Evolutionary conservation across 768 basidiomycete species (phyloP).

Genomic region (Amanita phalloides): DNA sequence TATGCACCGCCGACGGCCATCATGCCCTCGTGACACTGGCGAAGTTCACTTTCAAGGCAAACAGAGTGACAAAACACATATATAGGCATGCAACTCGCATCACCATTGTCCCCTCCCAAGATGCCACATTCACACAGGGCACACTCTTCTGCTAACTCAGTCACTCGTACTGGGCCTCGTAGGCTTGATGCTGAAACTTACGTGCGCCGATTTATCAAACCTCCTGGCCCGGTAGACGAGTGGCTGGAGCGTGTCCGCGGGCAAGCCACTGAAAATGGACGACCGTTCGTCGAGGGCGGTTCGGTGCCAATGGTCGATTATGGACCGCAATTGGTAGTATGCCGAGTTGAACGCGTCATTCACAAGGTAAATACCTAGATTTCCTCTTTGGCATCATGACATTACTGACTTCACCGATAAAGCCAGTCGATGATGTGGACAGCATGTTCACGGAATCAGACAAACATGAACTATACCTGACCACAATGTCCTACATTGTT

Average conservation of each 20-base stretch:
- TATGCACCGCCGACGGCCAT: background rate
- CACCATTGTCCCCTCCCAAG: background rate
- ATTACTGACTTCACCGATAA: background rate
- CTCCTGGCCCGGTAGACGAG: background rate
- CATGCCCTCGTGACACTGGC: too few species aligned
- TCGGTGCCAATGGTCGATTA: background rate
- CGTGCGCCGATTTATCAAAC: background rate
- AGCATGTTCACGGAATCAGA: background rate
- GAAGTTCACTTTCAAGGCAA: background rate
- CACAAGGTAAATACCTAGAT: background rate
- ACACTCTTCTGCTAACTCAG: background rate
- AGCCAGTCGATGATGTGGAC: background rate
- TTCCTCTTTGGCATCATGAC: background rate
- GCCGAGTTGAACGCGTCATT: background rate
- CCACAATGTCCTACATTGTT: background rate
- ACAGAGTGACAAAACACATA: background rate
- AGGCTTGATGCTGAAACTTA: background rate
- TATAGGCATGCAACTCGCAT: background rate
- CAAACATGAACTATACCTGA: background rate
- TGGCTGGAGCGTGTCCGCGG: background rate
- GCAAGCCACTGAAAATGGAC: background rate
- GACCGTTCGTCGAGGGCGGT: background rate
- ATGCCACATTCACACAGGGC: background rate
- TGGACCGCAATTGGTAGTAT: background rate
- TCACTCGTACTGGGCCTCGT: background rate